phyloP scores from a whole-genome alignment of 2,329 filamentous ascomycete species.

The Trematosphaeria pertusa region DNA sequence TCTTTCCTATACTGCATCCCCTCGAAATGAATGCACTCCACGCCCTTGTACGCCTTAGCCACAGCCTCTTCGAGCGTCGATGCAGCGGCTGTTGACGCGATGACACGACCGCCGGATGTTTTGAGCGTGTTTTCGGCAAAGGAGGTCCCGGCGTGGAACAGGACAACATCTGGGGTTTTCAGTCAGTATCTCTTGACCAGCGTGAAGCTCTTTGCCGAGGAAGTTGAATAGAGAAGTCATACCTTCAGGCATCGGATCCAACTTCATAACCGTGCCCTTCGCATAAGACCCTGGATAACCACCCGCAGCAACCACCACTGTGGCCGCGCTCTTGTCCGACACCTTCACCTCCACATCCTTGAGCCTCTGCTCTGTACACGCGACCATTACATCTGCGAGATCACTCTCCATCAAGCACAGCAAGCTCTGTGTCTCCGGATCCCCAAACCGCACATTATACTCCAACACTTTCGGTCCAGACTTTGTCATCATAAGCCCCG shows the following conservation, averaged over 20 bases:
- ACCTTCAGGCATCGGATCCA: conserved; percentile 60
- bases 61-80: conserved; percentile 82
- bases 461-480: conserved; percentile 82
- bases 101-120: conserved; percentile 88
- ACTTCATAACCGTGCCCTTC: conserved; percentile 73
- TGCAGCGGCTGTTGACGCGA: conserved; percentile 85
- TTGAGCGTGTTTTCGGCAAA: conserved; percentile 67
- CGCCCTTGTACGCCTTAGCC: conserved; percentile 83
- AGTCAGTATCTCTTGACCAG: conserved; percentile 38
- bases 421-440: conserved; percentile 89
- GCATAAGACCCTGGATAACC: conserved; percentile 86
- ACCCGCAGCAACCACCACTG: conserved; percentile 90
- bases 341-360: conserved; percentile 73
- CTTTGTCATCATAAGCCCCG: conserved; percentile 91
- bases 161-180: conserved; percentile 60
- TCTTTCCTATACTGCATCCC: conserved; percentile 93
- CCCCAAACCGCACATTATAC: conserved; percentile 93
- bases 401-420: conserved; percentile 84
- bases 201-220: background rate
- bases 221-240: too few relatives aligned
- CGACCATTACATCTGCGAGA: conserved; percentile 86
- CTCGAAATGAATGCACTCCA: conserved; percentile 80
- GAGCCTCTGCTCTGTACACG: conserved; percentile 78
- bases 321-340: conserved; percentile 77
- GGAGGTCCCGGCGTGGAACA: conserved; percentile 93